Evolutionary conservation across 345 rosid species (phyloP).

Genomic region (Pistacia atlantica): DNA sequence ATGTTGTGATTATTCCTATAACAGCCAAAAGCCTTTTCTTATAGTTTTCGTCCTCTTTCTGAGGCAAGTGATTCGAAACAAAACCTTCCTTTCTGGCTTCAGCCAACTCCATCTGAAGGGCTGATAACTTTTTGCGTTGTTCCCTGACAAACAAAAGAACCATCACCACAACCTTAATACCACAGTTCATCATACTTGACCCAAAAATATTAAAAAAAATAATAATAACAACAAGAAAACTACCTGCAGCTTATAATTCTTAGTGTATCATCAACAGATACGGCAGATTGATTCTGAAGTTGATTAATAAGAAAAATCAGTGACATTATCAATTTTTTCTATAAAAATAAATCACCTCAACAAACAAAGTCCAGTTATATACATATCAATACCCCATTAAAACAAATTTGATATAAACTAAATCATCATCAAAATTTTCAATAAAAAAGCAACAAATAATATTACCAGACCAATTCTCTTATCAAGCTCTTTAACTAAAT

Average conservation of each 20-base stretch:
- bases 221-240: neutral
- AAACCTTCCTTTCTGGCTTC: constrained; percentile 47
- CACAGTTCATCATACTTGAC: neutral
- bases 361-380: neutral
- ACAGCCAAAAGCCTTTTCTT: constrained; percentile 49
- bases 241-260: constrained; percentile 57
- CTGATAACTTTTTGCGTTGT: constrained; percentile 42
- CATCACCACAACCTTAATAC: neutral
- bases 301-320: neutral
- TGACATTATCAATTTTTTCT: neutral
- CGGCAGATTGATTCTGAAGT: constrained; percentile 42
- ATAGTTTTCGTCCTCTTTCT: constrained; percentile 18
- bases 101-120: constrained; percentile 47
- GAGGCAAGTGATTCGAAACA: constrained; percentile 27
- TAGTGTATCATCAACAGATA: constrained; percentile 52
- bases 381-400: neutral
- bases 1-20: constrained; percentile 48
- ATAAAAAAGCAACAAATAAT: neutral
- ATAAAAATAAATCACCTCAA: neutral
- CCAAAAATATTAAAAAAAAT: neutral
- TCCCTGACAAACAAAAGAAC: constrained; percentile 36
- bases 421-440: neutral
- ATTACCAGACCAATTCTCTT: constrained; percentile 41
- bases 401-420: neutral
- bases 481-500: constrained; percentile 42